A percentile compares a stretch with the other conserved stretches of the same genome.
Evolutionary conservation across 2,329 filamentous ascomycete species (phyloP).

Genomic region (Penicillium sp.): DNA sequence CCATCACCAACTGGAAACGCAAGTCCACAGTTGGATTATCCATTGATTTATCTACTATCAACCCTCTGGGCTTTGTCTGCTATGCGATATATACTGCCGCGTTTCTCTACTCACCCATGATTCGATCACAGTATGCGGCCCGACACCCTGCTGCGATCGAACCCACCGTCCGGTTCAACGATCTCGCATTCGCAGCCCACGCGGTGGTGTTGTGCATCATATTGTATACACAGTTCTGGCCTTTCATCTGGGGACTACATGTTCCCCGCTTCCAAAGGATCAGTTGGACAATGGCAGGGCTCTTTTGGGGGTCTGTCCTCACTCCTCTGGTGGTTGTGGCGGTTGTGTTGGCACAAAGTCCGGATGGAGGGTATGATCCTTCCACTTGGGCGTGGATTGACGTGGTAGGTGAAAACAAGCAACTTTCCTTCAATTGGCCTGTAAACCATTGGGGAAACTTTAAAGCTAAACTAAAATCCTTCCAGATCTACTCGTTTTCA

Average conservation of each 20-base stretch:
- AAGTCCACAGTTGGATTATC: constrained; percentile 78
- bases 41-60: constrained; percentile 79
- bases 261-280: constrained; percentile 55
- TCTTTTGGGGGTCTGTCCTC: constrained; percentile 67
- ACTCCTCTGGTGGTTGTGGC: constrained; percentile 35
- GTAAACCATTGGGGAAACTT: neutral
- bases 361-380: constrained; percentile 47
- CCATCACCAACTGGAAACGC: constrained; percentile 72
- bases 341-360: constrained; percentile 45
- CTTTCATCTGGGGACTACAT: constrained; percentile 71
- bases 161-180: constrained; percentile 85
- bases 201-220: constrained; percentile 70
- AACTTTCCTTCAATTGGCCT: neutral
- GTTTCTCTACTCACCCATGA: constrained; percentile 75
- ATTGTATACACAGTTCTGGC: constrained; percentile 74
- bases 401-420: constrained; percentile 47
- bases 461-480: neutral
- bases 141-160: constrained; percentile 70
- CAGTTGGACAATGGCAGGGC: constrained; percentile 62
- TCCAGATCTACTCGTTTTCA: constrained; percentile 65
- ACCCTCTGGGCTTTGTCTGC: constrained; percentile 59
- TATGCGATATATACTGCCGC: constrained; percentile 73
- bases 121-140: constrained; percentile 78
- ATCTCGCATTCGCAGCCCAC: constrained; percentile 83
- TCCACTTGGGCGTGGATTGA: constrained; percentile 63